These are phyloP conservation scores for Cymbopogon citratus DNA, from an alignment of 176 grass and related monocot species.

Conservation along the genomic window DNA sequence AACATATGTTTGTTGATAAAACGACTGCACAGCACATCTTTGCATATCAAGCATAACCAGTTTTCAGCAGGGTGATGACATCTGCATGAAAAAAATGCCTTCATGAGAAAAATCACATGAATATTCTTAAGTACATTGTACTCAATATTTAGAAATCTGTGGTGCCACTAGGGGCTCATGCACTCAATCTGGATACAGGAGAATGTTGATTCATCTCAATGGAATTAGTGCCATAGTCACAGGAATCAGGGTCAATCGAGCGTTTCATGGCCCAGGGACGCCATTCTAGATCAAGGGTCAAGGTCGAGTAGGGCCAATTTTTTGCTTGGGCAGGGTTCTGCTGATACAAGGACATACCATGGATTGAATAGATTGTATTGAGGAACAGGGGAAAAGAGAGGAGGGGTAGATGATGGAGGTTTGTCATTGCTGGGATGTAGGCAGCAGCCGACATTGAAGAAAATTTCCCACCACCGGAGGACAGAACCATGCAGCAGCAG, in stretches of 20 bases:
- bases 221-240: not conserved
- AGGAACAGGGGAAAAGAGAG: not conserved
- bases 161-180: not conserved
- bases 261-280: not conserved
- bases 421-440: not conserved
- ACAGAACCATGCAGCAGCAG: not conserved
- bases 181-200: not conserved
- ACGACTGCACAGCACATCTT: slow-evolving; percentile 87
- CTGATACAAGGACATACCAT: not conserved
- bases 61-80: slow-evolving; percentile 83
- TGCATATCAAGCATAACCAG: slow-evolving; percentile 92
- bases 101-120: slow-evolving; percentile 15
- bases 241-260: not conserved
- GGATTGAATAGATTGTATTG: not conserved
- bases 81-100: slow-evolving; percentile 31
- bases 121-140: not conserved
- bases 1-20: slow-evolving; percentile 99
- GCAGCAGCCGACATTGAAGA: not conserved
- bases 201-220: not conserved
- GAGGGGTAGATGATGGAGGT: not conserved
- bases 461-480: not conserved
- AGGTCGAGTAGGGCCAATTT: not conserved
- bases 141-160: not conserved
- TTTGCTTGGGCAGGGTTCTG: not conserved
- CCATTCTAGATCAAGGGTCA: not conserved